Conservation (phyloP, 2,329 filamentous ascomycete species). For the Elsinoe australis region DNA sequence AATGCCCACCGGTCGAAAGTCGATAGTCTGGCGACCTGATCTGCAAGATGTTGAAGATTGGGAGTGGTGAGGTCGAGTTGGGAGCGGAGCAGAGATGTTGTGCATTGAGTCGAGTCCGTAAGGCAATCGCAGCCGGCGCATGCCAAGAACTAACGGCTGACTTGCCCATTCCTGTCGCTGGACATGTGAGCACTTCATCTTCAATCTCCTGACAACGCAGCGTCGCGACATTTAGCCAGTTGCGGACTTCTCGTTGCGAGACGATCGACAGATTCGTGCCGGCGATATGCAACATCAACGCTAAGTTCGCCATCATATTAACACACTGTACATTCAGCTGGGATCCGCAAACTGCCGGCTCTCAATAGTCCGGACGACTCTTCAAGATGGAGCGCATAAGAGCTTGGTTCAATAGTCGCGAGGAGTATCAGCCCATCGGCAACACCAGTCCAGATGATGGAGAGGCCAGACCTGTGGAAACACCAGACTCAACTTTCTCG, state of each 20-base stretch:
- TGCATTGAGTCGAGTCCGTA: no score
- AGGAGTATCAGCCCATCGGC: constrained; percentile 13
- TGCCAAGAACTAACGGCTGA: neutral
- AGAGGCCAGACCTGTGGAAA: neutral
- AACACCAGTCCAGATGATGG: neutral
- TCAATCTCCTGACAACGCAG: constrained; percentile 4
- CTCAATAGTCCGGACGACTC: no score
- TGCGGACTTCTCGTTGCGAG: no score
- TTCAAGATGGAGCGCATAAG: constrained; percentile 15
- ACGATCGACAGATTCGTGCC: neutral
- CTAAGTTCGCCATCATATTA: neutral
- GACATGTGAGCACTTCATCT: constrained; percentile 6
- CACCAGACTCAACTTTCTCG: constrained; percentile 52
- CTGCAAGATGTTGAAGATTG: neutral
- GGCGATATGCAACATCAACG: neutral
- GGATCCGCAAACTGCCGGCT: no score
- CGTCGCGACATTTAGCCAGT: no score
- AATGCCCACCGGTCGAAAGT: neutral
- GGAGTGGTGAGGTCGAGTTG: neutral
- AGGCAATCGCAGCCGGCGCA: no score
- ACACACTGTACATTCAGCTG: neutral
- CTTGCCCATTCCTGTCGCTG: neutral
- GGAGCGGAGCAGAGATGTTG: no score
- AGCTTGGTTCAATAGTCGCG: constrained; percentile 13
- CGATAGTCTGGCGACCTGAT: constrained; percentile 6